Percentiles rank a stretch among this genome's conserved stretches.
Evolutionary conservation across 2,329 filamentous ascomycete species (phyloP).

Genomic region (Nothomitra cinnamomea): DNA sequence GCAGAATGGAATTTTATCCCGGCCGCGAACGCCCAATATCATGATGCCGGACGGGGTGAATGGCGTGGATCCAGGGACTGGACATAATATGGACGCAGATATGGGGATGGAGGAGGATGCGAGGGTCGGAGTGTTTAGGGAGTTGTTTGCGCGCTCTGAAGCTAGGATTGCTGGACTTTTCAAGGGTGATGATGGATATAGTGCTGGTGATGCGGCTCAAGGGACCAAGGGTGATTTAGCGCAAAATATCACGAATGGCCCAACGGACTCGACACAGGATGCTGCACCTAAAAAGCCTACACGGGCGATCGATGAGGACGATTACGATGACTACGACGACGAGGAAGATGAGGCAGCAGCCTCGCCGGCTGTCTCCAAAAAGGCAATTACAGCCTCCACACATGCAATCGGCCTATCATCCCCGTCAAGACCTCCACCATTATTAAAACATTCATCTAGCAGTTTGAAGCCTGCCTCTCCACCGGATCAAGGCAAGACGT

Average conservation of each 20-base stretch:
- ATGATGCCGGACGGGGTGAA: background rate
- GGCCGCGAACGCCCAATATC: conserved; percentile 25
- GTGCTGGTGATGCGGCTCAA: conserved; percentile 11
- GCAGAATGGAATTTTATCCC: conserved; percentile 1
- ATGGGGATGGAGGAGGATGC: conserved; percentile 51
- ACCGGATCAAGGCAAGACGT: conserved; percentile 49
- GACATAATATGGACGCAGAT: conserved; percentile 24
- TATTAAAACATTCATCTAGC: background rate
- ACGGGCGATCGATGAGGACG: conserved; percentile 65
- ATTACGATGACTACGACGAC: conserved; percentile 71
- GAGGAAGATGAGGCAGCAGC: conserved; percentile 31
- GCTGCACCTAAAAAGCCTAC: conserved; percentile 52
- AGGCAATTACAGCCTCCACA: background rate
- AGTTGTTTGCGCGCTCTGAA: conserved; percentile 63
- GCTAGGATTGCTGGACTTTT: conserved; percentile 65
- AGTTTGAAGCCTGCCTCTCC: conserved; percentile 39
- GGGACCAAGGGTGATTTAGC: conserved; percentile 16
- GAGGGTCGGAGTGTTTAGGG: conserved; percentile 53
- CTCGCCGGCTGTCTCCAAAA: conserved; percentile 15
- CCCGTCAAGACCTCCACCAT: background rate
- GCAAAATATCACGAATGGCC: conserved; percentile 17
- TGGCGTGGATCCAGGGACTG: conserved; percentile 2
- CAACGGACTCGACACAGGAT: conserved; percentile 34
- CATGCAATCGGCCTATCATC: background rate
- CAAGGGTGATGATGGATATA: conserved; percentile 22